Evolutionary conservation across 1,139 yeast genomes (phyloP), one percentile per base, ranked within the genome.

Genomic region (Saccharomycopsis crataegensis): DNA sequence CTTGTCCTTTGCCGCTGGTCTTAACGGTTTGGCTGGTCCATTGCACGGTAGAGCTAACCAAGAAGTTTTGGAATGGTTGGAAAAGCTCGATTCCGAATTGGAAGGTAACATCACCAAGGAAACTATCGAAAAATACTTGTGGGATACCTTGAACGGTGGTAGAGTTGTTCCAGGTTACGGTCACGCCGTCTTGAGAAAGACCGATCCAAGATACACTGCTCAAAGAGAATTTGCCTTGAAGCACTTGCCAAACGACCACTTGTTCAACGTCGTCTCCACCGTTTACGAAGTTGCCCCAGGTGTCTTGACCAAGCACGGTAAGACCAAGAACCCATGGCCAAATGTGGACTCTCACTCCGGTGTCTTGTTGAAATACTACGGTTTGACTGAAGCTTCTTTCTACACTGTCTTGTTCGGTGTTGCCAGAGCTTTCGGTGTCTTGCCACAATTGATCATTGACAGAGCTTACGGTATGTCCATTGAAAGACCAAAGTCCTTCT

Each of bases 261-360:
- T 86, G 74, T 90, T 89, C 82, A 83, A 86, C 76, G 81, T 90
- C 65, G 98, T 90, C 58, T 83, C 94, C 57, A 81, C 85, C 74
- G 86, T 90, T 64, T 89, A 90, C 74, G 91, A 90, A 71, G 93
- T 91, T 68, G 98, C 97, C 60, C 98, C 98, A 70, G 86, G 81
- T 65, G 98, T 91, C 59, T 80, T 91, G 70, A 86, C 94, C 69
- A 81, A 89, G 78, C 98, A 91, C 74, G 98, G 98, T 74, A 91
- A 91, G 82, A 90, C 97, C 69, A 88, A 89, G 83, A 91, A 90
- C 82, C 97, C 97, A 76, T 90, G 93, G 93, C 98, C 98, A 74
- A 91, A 91, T 73, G 98, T 91, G 65, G 98, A 91, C 75, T 88
- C 97, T 57, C 96, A 89, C 76, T 90, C 97, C 54, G 98, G 98